Evolutionary conservation across 108 stramenopile species (phyloP).

Genomic region (Fistulifera pelliculosa): DNA sequence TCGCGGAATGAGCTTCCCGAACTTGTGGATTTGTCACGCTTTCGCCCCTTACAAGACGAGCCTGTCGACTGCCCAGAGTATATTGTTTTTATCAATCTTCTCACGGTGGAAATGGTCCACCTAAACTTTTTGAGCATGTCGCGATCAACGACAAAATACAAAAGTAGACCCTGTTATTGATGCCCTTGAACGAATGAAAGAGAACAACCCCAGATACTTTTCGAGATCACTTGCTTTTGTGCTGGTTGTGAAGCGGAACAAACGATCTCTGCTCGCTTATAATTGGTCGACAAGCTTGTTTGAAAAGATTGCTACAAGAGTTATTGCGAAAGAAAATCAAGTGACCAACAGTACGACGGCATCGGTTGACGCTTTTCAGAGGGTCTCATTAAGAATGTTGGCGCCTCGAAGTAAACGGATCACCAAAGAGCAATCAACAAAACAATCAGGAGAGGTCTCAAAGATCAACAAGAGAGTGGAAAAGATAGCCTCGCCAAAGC

Average conservation of each 20-base stretch:
- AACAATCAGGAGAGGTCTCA: not conserved
- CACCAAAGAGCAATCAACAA: not conserved
- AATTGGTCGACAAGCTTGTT: conserved; percentile 35
- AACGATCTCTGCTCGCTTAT: conserved; percentile 24
- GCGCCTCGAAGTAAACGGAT: conserved; percentile 3
- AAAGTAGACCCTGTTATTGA: conserved; percentile 17
- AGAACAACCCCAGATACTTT: conserved; percentile 20
- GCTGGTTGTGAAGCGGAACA: conserved; percentile 33
- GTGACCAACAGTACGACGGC: not conserved
- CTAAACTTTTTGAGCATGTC: conserved; percentile 28
- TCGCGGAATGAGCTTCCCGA: conserved; percentile 15
- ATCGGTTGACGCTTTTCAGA: conserved; percentile 5
- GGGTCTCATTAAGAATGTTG: conserved; percentile 3
- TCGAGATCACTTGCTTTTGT: conserved; percentile 36
- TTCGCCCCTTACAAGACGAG: conserved; percentile 18
- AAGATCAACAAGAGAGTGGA: not conserved
- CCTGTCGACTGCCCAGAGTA: conserved; percentile 66
- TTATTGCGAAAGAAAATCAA: conserved; percentile 6
- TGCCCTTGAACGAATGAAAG: conserved; percentile 16
- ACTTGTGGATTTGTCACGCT: conserved; percentile 4
- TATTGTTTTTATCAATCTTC: conserved; percentile 39
- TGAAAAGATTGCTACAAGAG: conserved; percentile 5
- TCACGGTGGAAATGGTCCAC: not conserved
- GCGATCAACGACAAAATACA: conserved; percentile 24
- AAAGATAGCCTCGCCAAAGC: not conserved